Conservation (phyloP, 306 rosid species). For the Canavalia ensiformis region DNA sequence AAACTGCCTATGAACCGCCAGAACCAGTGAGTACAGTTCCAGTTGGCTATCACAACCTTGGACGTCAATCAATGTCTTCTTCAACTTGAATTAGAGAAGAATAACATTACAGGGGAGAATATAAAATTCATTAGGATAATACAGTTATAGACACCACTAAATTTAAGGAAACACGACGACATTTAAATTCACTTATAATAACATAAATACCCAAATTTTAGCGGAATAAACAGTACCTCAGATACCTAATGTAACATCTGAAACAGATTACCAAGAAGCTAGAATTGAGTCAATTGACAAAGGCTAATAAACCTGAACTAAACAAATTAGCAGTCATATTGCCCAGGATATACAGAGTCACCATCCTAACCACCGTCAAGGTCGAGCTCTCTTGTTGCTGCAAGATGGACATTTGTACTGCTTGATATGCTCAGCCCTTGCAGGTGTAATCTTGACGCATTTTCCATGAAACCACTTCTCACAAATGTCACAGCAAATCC, state of each 20-base stretch:
- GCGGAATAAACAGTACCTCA: constrained; percentile 38
- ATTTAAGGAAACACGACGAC: constrained; percentile 47
- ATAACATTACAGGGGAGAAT: neutral
- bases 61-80: too few species aligned
- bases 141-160: constrained; percentile 39
- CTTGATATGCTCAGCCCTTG: constrained; percentile 82
- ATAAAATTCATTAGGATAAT: too few species aligned
- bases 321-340: constrained; percentile 55
- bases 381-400: constrained; percentile 80
- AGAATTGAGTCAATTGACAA: constrained; percentile 33
- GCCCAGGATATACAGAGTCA: constrained; percentile 27
- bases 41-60: too few species aligned
- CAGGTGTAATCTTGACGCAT: constrained; percentile 93
- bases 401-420: constrained; percentile 93
- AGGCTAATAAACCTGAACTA: constrained; percentile 53
- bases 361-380: constrained; percentile 47
- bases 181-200: constrained; percentile 3
- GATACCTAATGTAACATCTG: constrained; percentile 46
- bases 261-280: constrained; percentile 43
- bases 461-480: constrained; percentile 94
- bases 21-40: too few species aligned
- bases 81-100: neutral
- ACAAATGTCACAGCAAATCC: constrained; percentile 87
- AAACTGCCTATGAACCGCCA: too few species aligned
- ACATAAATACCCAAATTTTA: constrained; percentile 46